Evolutionary conservation across 805 yeast species (phyloP), one percentile per base, ranked within the genome.

Genomic region (Priceomyces carsonii): DNA sequence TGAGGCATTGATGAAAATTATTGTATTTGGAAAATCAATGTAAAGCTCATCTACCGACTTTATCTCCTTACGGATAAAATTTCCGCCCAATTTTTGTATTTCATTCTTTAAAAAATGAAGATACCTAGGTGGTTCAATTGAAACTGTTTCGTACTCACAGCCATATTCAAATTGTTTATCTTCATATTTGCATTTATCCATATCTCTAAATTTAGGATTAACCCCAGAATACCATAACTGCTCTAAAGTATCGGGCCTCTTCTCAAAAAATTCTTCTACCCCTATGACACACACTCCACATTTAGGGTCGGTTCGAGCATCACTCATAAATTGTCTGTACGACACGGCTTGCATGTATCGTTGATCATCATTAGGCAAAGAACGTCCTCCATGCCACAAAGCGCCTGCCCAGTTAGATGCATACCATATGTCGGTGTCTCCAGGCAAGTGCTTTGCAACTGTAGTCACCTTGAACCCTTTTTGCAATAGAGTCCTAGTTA

Each of bases 361-460:
- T 38, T 21, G 38, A 26, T 24, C 17, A 14, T 38, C 39, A 10
- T 26, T 32, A 18, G 22, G n/a, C 5, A 20, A 29, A n/a, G 26
- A 29, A 12, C 14, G n/a, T 2, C 30, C 27, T n/a, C 26, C 36
- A 13, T 29, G 28, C 32, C 42, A 44, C 21, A 45, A 32, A 14
- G 50, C 50, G 6, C 50, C 50, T n/a, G 50, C 50, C 46, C 44
- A 45, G 10, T 47, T 47, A 26, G 48, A 43, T 3, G 50, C 50
- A 44, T 48, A 45, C 49, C 49, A 45, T 9, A 44, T 44, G 27
- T 44, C 42, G 10, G 39, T 42, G 9, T 32, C 29, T 20, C 37
- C 48, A 14, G 48, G 49, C 28, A 45, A 20, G 6, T 45, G 48
- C 12, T 47, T 37, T 4, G 49, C 49, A 8, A 45, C 35, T 18